Evolutionary conservation across 139 green algal species (phyloP), one percentile per base, ranked within the genome.

Genomic region (Edaphochlamys debaryana): DNA sequence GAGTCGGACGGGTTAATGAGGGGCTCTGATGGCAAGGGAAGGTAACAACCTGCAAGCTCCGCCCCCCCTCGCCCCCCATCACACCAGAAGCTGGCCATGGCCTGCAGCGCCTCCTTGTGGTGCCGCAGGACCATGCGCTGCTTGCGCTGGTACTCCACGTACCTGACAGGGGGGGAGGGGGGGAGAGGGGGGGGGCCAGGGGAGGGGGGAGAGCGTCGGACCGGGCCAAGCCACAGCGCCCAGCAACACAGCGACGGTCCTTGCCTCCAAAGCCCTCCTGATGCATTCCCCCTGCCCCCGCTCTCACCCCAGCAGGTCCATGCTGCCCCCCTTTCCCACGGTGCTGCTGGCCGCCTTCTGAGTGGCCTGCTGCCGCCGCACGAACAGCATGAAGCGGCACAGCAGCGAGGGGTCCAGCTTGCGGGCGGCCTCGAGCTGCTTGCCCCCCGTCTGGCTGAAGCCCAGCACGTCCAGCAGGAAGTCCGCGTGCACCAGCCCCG

Each of bases 101-200:
- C 75, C 20, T 42, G 66, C 36, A 82, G 75, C 40, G 75, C 75
- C 29, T 82, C 75, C 40, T 56, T 20, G 62, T 82, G 75, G 34
- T 69, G 75, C 30, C 75, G 75, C 75, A 82, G 58, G 41, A 82
- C 58, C 60, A 73, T 82, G 40, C 62, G 75, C 62, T 82, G 75
- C 62, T 72, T 71, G 60, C 75, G 75, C 75, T 82, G 75, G 62
- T 82, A 82, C 75, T 82, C 75, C 38, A 82, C 75, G 30, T 63
- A 82, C 8, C 75, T 82, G 75, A 22, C 3, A 41, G 11, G n/a
- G 32, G 40, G 4, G 11, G 25, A 40, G 20, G 40, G 40, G 4
- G 27, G 29, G 41, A 38, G n/a, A n/a, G n/a, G n/a, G n/a, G n/a
- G n/a, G n/a, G n/a, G n/a, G n/a, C n/a, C n/a, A n/a, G n/a, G n/a